Evolutionary conservation across 2,329 filamentous ascomycete species (phyloP).

Genomic region (Macrophomina pseudophaseolina): DNA sequence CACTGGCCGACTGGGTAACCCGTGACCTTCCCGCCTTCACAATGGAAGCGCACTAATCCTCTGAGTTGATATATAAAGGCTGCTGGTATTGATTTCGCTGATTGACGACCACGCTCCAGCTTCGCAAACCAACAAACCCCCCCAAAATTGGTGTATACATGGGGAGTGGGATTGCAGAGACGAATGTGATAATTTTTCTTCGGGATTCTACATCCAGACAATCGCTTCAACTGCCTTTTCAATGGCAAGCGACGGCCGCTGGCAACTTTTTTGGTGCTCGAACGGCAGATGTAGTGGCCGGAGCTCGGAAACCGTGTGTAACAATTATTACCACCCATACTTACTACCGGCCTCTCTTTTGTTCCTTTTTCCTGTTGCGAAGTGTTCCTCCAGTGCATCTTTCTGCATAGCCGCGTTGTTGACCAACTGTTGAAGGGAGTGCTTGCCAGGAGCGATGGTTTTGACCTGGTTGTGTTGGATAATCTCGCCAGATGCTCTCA

Average conservation of each 20-base stretch:
- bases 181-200: too few relatives aligned
- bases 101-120: too few relatives aligned
- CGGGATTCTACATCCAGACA: too few relatives aligned
- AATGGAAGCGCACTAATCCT: neutral
- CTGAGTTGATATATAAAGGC: neutral
- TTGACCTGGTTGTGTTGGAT: conserved; percentile 81
- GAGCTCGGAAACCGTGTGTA: neutral
- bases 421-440: conserved; percentile 86
- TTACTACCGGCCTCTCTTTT: conserved; percentile 79
- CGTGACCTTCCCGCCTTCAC: neutral
- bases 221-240: too few relatives aligned
- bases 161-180: too few relatives aligned
- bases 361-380: conserved; percentile 79
- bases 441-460: conserved; percentile 83
- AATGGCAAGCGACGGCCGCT: too few relatives aligned
- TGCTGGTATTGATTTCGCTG: too few relatives aligned
- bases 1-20: conserved; percentile 4
- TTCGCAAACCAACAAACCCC: too few relatives aligned
- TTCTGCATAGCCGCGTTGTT: conserved; percentile 80
- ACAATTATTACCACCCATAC: conserved; percentile 76
- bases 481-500: conserved; percentile 72
- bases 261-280: too few relatives aligned
- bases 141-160: too few relatives aligned
- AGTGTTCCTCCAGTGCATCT: conserved; percentile 90
- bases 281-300: too few relatives aligned